A percentile compares a stretch with the other conserved stretches of the same genome.
These are phyloP conservation scores for Solanum medicagineum DNA, from an alignment of 257 asterid genomes.

Conservation along the genomic window DNA sequence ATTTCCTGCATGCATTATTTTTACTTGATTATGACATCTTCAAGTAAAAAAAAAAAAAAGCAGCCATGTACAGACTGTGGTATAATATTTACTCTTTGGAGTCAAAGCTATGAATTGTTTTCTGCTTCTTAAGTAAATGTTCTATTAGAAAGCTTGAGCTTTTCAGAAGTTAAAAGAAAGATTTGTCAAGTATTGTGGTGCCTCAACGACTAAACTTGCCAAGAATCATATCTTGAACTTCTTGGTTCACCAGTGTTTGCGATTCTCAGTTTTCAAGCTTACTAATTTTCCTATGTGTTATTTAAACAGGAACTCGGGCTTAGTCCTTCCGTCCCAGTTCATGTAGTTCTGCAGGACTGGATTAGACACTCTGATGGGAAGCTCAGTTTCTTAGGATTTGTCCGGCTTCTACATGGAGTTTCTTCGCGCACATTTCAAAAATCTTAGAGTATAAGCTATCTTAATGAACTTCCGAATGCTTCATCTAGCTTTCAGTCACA, in stretches of 20 bases:
- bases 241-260: background rate
- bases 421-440: constrained; percentile 69
- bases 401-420: constrained; percentile 75
- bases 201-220: background rate
- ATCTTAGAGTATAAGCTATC: constrained; percentile 12
- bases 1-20: background rate
- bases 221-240: background rate
- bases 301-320: constrained; percentile 71
- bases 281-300: background rate
- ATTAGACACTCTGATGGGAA: constrained; percentile 85
- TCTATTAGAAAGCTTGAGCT: background rate
- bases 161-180: background rate
- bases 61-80: background rate
- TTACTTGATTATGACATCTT: background rate
- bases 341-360: constrained; percentile 92
- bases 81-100: background rate
- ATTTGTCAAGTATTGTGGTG: background rate
- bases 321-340: constrained; percentile 78
- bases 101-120: background rate
- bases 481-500: background rate
- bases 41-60: background rate
- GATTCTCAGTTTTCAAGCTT: background rate
- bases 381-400: constrained; percentile 90
- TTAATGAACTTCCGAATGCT: background rate
- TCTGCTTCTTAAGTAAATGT: background rate